These are phyloP conservation scores for Nepenthes mirabilis DNA, from an alignment of 148 eudicot species.

Conservation along the genomic window DNA sequence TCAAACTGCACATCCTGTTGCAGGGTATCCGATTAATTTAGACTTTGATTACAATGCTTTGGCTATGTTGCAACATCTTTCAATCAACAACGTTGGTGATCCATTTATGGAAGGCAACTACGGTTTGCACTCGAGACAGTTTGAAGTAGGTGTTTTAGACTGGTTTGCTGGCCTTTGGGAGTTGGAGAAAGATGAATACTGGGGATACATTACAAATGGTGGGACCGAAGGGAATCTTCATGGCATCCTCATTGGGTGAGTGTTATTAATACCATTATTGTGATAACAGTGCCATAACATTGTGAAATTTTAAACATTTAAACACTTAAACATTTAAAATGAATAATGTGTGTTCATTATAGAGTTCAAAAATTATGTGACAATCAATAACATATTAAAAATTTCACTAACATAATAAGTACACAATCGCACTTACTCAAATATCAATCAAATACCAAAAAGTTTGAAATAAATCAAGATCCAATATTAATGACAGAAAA, in stretches of 20 bases:
- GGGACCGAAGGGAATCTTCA: slow-evolving; percentile 99
- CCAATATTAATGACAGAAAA: too few relatives aligned
- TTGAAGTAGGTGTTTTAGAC: slow-evolving; percentile 97
- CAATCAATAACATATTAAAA: too few relatives aligned
- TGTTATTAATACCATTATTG: too few relatives aligned
- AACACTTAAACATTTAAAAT: too few relatives aligned
- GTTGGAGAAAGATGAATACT: slow-evolving; percentile 68
- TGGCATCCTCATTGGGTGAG: slow-evolving; percentile 89
- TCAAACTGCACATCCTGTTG: slow-evolving; percentile 3
- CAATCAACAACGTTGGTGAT: slow-evolving; percentile 93
- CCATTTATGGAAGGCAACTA: slow-evolving; percentile 98
- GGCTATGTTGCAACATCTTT: slow-evolving; percentile 82
- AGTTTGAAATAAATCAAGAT: too few relatives aligned
- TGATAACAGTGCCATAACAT: too few relatives aligned
- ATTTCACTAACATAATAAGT: too few relatives aligned
- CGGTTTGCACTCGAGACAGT: slow-evolving; percentile 95
- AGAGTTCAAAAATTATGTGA: too few relatives aligned
- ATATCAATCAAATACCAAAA: too few relatives aligned
- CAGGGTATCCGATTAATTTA: slow-evolving; percentile 87
- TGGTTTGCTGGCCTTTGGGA: slow-evolving; percentile 99
- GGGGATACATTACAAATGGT: slow-evolving; percentile 98
- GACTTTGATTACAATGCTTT: slow-evolving; percentile 93
- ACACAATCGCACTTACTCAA: too few relatives aligned
- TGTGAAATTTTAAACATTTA: too few relatives aligned
- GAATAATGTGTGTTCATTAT: too few relatives aligned